Base-by-base conservation (phyloP, 2,329 filamentous ascomycete species). In the Graphilbum fragrans region DNA sequence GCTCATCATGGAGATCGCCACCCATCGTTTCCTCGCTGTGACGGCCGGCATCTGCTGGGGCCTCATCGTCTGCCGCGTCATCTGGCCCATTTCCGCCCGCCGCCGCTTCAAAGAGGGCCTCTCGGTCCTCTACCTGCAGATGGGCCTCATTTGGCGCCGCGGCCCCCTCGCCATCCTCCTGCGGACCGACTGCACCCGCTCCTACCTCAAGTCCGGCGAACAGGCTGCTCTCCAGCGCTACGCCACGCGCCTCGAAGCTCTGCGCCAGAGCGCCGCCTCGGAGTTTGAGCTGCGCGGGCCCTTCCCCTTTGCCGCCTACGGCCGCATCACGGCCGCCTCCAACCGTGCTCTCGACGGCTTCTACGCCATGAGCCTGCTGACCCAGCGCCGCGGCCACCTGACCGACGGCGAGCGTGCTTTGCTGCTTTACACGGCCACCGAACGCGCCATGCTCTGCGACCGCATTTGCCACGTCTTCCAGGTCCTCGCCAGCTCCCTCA, bases 101-200 rank as follows among this genome's bases (percentile, higher is more conserved):
- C 71, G 74, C 47, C 94, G 94, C 61, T 80, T 96, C 52, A 86
- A 92, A 54, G 82, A 94, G 53, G 90, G 90, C 2, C 70, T 95
- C 11, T 85, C 86, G 22, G 69, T 94, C n/a, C 67, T 98, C 12
- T 96, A 92, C 74, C 70, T 98, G 7, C 85, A 93, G 44, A 88
- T 98, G 78, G 86, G 87, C 16, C 71, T 98, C 27, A 88, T 96
- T 49, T 98, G 92, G 92, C 94, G 90, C 62, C 78, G 88, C 35
- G 90, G 93, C 9, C 92, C 92, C 0, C 66, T 98, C 20, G 81
- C 83, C 5, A 76, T 80, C 7, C 70, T 94, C 42, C 64, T 79
- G 1, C 70, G 78, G 36, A 76, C 70, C 45, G 65, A 74, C 48
- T 65, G 62, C 45, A 65, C 67, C 4, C 62, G 70, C 29, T 75